phyloP scores from a whole-genome alignment of 2,329 filamentous ascomycete species.

The Aaosphaeria pasadenensis region DNA sequence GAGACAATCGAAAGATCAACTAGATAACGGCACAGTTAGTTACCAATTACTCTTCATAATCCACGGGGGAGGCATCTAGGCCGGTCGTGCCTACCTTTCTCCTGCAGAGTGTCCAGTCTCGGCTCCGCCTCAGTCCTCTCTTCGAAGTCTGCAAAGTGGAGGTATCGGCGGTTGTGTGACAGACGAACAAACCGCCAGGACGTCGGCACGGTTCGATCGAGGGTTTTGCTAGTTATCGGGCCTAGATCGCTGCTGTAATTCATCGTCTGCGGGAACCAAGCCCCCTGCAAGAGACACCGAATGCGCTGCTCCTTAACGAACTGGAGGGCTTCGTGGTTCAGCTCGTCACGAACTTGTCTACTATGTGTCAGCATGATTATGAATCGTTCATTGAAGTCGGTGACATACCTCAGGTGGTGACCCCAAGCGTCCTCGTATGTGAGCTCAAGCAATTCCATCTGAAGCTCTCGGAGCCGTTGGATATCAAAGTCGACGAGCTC shows the following conservation, averaged over 20 bases:
- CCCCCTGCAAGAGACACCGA: conserved; percentile 80
- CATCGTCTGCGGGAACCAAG: conserved; percentile 71
- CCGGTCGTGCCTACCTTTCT: conserved; percentile 59
- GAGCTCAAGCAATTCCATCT: conserved; percentile 89
- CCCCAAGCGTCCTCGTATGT: conserved; percentile 96
- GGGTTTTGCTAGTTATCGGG: conserved; percentile 40
- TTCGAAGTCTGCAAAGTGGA: conserved; percentile 87
- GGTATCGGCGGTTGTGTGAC: conserved; percentile 83
- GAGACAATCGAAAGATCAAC: conserved; percentile 84
- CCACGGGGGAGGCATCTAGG: background rate
- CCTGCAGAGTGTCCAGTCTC: conserved; percentile 66
- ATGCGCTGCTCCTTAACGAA: conserved; percentile 98
- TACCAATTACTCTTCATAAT: conserved; percentile 2
- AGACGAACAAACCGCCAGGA: conserved; percentile 82
- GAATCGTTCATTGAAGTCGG: background rate
- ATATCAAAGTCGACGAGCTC: conserved; percentile 84
- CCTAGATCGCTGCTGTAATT: conserved; percentile 50
- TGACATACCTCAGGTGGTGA: conserved; percentile 64
- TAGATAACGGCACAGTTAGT: conserved; percentile 33
- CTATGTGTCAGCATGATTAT: conserved; percentile 14
- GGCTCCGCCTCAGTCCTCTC: conserved; percentile 63
- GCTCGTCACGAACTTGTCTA: conserved; percentile 80
- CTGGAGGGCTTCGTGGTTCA: conserved; percentile 86
- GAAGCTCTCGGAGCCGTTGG: conserved; percentile 71
- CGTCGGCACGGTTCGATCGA: conserved; percentile 45